Evolutionary conservation across 2,329 filamentous ascomycete genomes (phyloP).

Genomic region (Rugonectria rugulosa): DNA sequence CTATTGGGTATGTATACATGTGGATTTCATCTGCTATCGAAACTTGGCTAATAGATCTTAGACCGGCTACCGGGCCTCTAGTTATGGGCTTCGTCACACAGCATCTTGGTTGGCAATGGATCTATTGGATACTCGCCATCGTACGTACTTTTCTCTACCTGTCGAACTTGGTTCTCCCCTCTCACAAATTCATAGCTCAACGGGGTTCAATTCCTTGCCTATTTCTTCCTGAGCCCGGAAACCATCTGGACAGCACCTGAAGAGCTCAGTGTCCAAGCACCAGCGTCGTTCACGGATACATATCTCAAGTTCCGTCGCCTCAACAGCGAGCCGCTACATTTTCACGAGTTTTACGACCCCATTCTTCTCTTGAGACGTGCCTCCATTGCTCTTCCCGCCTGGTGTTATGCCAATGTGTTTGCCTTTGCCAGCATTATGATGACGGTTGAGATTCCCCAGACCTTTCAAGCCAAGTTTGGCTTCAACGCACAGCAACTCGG

Average conservation of each 20-base stretch:
- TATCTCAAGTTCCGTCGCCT: not conserved
- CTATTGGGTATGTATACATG: not conserved
- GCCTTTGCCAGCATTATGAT: slow-evolving; percentile 9
- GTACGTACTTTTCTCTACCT: not conserved
- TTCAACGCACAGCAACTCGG: slow-evolving; percentile 16
- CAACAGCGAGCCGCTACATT: not conserved
- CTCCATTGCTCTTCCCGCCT: not conserved
- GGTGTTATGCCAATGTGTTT: slow-evolving; percentile 10
- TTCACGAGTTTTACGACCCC: not conserved
- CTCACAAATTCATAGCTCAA: not conserved
- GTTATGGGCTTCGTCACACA: not conserved
- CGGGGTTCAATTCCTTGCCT: not conserved
- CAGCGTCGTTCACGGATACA: not conserved
- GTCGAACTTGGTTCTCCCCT: too few relatives aligned
- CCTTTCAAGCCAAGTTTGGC: not conserved
- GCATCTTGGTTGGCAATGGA: slow-evolving; percentile 7
- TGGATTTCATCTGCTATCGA: not conserved
- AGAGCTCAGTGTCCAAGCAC: not conserved
- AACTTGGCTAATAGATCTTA: not conserved
- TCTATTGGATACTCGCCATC: not conserved
- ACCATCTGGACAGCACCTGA: not conserved
- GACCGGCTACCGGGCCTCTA: slow-evolving; percentile 1
- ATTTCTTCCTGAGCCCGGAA: not conserved
- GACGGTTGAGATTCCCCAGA: slow-evolving; percentile 14
- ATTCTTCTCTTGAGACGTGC: not conserved